phyloP scores from a whole-genome alignment of 768 basidiomycete species.

The Boletus rubropictus region DNA sequence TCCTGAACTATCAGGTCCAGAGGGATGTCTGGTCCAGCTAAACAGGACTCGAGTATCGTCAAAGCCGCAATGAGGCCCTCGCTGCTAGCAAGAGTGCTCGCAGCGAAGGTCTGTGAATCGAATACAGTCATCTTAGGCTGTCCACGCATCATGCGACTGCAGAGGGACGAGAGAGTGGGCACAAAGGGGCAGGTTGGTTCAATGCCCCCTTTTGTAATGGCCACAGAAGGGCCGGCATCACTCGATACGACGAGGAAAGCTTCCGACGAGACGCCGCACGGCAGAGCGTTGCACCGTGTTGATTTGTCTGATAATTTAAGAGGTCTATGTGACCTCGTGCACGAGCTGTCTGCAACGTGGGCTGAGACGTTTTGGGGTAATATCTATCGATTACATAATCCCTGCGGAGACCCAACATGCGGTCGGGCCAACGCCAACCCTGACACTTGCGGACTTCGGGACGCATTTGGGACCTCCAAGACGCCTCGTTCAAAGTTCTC shows the following conservation, averaged over 20 bases:
- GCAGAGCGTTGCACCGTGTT: neutral
- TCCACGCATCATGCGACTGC: neutral
- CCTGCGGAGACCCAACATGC: conserved; percentile 17
- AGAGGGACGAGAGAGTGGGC: neutral
- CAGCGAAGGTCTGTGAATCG: conserved; percentile 16
- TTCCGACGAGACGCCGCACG: conserved; percentile 7
- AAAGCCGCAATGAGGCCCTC: conserved; percentile 17
- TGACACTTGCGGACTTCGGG: neutral
- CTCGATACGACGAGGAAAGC: neutral
- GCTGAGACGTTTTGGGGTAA: neutral
- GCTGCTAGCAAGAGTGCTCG: conserved; percentile 11
- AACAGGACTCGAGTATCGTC: conserved; percentile 21
- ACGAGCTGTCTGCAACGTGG: too few relatives aligned
- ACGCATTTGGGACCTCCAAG: neutral
- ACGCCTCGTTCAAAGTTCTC: neutral
- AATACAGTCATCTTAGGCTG: conserved; percentile 5
- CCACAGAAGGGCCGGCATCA: neutral
- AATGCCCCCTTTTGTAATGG: neutral
- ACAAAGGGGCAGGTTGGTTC: neutral
- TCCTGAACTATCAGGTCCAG: conserved; percentile 25
- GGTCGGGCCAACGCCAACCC: neutral
- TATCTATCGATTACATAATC: conserved; percentile 12
- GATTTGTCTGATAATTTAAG: neutral
- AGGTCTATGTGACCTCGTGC: neutral
- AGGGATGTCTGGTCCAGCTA: conserved; percentile 15